Base-by-base conservation (phyloP, 2,329 filamentous ascomycete species). In the Arachnomyces sp. region DNA sequence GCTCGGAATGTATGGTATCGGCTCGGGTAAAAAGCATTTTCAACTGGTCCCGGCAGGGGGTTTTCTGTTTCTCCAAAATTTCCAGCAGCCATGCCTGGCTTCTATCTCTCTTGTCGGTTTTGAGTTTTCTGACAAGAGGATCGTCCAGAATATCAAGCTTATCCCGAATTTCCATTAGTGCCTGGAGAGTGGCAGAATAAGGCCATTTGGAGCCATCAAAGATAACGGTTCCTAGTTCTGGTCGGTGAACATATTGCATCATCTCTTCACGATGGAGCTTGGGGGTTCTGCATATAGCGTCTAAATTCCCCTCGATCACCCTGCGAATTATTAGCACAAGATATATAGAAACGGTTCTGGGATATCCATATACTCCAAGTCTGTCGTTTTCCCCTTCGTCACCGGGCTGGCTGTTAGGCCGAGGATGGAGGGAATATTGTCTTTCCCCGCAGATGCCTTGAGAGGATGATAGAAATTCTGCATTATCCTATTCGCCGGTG, bases 321-420 rank as follows among this genome's bases (percentile, higher is more conserved):
- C 70, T 70, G 34, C 18, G 43, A 6, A 36, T 15, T 43, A 32
- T 14, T 38, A 38, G 31, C 13, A 28, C 15, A 28, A 28, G 2
- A 28, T 7, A 31, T 34, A 5, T 6, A 28, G 12, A 16, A 30
- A 36, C 34, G 11, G 35, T 30, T 16, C n/a, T 5, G 13, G 13
- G 29, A 38, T 13, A 14, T 7, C 7, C 17, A 31, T 43, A 41
- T 52, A 74, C 58, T 74, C 64, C 11, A 90, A 66, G 28, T 72
- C 72, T 1, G 66, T 61, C 1, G 71, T 57, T 12, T 72, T 72
- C 1, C 73, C 76, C 40, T 70, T 76, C 48, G 82, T 77, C 3
- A 85, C 73, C 0, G 87, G 87, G 45, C 84, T 93, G 1, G 88
- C 88, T 5, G 82, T 89, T 16, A 94, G 67, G 0, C 87, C 88